These are phyloP conservation scores for Rhododendron molle DNA, from an alignment of 148 eudicot species.

Conservation along the genomic window DNA sequence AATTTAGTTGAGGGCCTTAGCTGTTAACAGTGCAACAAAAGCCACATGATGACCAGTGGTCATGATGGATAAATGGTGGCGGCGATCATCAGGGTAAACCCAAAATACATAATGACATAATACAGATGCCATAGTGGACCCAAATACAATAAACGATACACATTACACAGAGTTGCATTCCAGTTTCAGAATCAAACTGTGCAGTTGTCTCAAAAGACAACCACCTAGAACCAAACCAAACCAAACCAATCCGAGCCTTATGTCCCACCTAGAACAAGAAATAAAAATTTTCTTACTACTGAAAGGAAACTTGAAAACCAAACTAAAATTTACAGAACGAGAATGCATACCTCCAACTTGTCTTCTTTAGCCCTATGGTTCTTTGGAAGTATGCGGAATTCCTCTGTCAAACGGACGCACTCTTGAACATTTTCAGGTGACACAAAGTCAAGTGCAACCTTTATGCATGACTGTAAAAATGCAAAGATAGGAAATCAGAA, in stretches of 20 bases:
- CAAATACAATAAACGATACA: not conserved
- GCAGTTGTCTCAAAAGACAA: not conserved
- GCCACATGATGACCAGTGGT: not conserved
- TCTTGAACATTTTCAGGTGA: constrained; percentile 40
- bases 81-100: not conserved
- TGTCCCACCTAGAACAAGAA: not conserved
- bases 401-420: constrained; percentile 35
- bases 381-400: constrained; percentile 33
- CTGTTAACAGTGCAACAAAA: not conserved
- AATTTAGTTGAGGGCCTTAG: not conserved
- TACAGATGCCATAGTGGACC: not conserved
- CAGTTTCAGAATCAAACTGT: not conserved
- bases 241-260: no score
- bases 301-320: not conserved
- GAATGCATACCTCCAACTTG: constrained; percentile 35
- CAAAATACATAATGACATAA: no score
- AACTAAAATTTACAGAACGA: not conserved
- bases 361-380: constrained; percentile 44
- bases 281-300: not conserved
- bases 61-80: not conserved
- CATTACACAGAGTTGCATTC: not conserved
- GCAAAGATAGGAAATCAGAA: not conserved
- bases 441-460: constrained; percentile 43
- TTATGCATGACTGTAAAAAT: constrained; percentile 32
- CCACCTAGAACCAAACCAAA: not conserved